These are phyloP conservation scores for Salvia sclarea DNA, from an alignment of 305 asterid species.

Conservation along the genomic window DNA sequence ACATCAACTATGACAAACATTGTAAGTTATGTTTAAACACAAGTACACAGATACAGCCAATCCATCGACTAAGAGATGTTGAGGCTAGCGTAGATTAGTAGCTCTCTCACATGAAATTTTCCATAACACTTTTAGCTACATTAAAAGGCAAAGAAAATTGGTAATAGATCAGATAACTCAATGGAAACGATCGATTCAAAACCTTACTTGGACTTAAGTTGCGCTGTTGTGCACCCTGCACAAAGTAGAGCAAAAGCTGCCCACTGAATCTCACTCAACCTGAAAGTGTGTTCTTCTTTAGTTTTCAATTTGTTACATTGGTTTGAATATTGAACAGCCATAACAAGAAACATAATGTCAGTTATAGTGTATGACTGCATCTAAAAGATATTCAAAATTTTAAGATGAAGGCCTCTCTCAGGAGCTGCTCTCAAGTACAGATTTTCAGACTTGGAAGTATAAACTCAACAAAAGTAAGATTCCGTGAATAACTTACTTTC, in stretches of 20 bases:
- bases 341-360: constrained; percentile 19
- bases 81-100: not conserved
- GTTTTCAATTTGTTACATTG: not conserved
- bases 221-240: constrained; percentile 99
- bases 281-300: constrained; percentile 31
- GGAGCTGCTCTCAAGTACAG: constrained; percentile 1
- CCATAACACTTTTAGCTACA: not conserved
- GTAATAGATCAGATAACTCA: not conserved
- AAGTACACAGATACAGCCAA: constrained; percentile 18
- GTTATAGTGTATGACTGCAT: constrained; percentile 17
- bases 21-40: constrained; percentile 18
- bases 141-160: not conserved
- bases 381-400: constrained; percentile 4
- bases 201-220: constrained; percentile 84
- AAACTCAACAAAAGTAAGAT: constrained; percentile 26
- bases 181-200: not conserved
- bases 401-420: constrained; percentile 6
- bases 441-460: constrained; percentile 16
- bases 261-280: constrained; percentile 97
- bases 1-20: not conserved
- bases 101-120: not conserved
- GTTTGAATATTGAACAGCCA: constrained; percentile 22
- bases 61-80: not conserved
- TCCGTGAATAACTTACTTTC: constrained; percentile 55
- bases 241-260: constrained; percentile 90